Evolutionary conservation across 2,329 filamentous ascomycete species (phyloP), one percentile per base, ranked within the genome.

Genomic region (Penicillium hesseltinei): DNA sequence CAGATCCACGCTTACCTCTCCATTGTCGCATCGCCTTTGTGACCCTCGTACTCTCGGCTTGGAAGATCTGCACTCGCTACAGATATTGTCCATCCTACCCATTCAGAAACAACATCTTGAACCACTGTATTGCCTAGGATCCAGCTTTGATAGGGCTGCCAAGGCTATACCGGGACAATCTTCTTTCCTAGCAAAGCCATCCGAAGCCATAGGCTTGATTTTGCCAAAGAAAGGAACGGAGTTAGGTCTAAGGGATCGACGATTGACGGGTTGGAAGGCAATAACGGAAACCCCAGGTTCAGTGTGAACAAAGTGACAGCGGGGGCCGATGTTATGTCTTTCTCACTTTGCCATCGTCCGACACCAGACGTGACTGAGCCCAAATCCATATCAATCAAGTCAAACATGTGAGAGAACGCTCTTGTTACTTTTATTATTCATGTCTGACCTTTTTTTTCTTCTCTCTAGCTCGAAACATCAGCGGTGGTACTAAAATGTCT

Each of bases 241-340:
- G 27, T 21, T 9, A 44, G 2, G 45, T 8, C 3, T 7, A 33
- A 36, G 8, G 17, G 17, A 23, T 23, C 4, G 48, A 11, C 15
- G 11, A n/a, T 23, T 2, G 48, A 17, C 15, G 11, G 10, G 29
- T 15, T 35, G 3, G 29, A 36, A 31, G 13, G 10, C 23, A 27
- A 36, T 9, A 45, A 36, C 23, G 3, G 17, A 52, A 52, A 21
- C 15, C 8, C n/a, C 13, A 15, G 17, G 29, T 23, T n/a, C 9
- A 39, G 35, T 21, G 35, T 27, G 19, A 33, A 42, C 21, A 23
- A 42, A 35, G 15, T 43, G 46, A 36, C 25, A 43, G 51, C n/a
- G 5, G 25, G n/a, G 19, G 15, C 35, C 45, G 45, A 36, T 55
- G 52, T 55, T 50, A 55, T 55, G 52, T 55, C 52, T 55, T 33